Conservation (phyloP, 805 yeast species). For the Suhomyces faveliae region DNA sequence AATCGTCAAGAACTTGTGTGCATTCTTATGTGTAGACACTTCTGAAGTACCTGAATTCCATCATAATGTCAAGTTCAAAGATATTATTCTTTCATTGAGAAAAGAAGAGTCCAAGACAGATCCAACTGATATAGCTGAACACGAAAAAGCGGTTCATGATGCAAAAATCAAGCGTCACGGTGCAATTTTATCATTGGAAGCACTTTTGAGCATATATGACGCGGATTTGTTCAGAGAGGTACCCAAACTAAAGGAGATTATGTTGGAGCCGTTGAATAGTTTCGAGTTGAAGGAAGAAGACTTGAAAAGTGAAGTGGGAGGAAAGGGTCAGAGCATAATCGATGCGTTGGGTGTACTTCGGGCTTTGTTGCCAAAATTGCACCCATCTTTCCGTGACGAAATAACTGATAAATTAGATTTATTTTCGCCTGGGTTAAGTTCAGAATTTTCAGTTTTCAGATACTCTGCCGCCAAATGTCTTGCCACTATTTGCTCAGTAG, state of each 20-base stretch:
- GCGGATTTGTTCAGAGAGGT: conserved; percentile 54
- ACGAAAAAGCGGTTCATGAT: conserved; percentile 62
- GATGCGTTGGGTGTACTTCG: conserved; percentile 84
- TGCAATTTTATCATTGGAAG: conserved; percentile 67
- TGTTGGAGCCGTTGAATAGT: conserved; percentile 62
- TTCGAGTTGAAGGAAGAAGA: conserved; percentile 30
- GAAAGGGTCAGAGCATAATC: conserved; percentile 71
- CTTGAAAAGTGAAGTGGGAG: conserved; percentile 11
- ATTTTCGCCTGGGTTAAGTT: conserved; percentile 57
- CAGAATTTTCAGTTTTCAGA: conserved; percentile 77
- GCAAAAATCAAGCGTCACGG: conserved; percentile 86
- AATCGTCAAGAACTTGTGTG: conserved; percentile 85
- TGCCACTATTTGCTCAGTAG: conserved; percentile 69
- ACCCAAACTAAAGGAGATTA: conserved; percentile 62
- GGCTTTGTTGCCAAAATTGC: conserved; percentile 66
- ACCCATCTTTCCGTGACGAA: conserved; percentile 45
- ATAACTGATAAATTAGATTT: conserved; percentile 42
- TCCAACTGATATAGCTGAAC: conserved; percentile 57
- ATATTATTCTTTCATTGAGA: conserved; percentile 65
- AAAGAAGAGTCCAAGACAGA: conserved; percentile 73
- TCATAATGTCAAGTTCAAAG: conserved; percentile 54
- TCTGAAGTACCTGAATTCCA: conserved; percentile 92
- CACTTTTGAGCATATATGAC: conserved; percentile 53
- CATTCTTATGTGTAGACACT: conserved; percentile 91
- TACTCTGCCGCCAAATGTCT: conserved; percentile 89